Evolutionary conservation across 345 rosid species (phyloP), one percentile per base, ranked within the genome.

Genomic region (Lepidium aucheri): DNA sequence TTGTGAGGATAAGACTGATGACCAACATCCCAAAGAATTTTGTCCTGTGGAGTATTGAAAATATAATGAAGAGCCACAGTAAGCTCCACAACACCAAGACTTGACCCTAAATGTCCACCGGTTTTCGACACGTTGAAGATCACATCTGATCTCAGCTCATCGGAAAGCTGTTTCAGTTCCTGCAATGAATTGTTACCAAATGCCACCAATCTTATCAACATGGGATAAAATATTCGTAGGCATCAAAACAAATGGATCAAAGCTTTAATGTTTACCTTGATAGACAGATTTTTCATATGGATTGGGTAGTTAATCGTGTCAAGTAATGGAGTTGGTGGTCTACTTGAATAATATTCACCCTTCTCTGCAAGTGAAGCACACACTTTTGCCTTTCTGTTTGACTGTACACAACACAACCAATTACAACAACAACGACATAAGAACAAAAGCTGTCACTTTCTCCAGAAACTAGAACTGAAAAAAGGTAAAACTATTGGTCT

Each of bases 1-100:
- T 94, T 94, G 55, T 94, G 97, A 9, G 99, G 99, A 64, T 94
- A 94, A 64, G 96, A 79, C 95, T 94, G 99, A 78, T 94, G 99
- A 68, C 99, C 99, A 62, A 94, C 99, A 76, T 94, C 99, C 99
- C 96, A 94, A 6, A 94, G 78, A 11, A 94, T 84, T 84, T 67
- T 88, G 63, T 94, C 99, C 58, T 85, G 84, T 65, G 99, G 99
- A 60, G 90, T 63, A 68, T 86, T 88, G 58, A 94, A 94, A 71
- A 94, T 92, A 79, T 82, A 88, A 75, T 94, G 99, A 81, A 94
- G 96, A 70, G 96, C 95, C 62, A 94, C 97, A 17, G 97, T 94
- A 34, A 94, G 95, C 84, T 94, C 99, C 58, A 94, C 95, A 49
- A 94, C 97, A 70, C 99, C 99, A 71, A 94, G 97, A 75, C 96